Evolutionary conservation across 2,329 filamentous ascomycete genomes (phyloP), one percentile per base, ranked within the genome.

Genomic region (Pseudocercospora cruenta): DNA sequence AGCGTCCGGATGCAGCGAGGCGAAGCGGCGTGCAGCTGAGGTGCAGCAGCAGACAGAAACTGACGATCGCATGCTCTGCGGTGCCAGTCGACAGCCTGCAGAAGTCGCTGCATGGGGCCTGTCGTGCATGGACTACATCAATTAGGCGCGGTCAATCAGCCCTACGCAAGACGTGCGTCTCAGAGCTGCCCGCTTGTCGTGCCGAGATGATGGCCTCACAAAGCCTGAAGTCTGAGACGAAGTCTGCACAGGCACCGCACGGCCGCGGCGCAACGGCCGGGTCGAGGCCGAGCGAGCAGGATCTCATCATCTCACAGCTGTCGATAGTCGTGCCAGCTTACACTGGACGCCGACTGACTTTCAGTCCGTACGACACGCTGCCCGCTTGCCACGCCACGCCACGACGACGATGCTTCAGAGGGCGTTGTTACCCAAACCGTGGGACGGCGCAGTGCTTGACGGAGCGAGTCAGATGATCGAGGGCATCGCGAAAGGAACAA

Each of bases 11-110:
- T 59, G 64, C 59, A 61, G 60, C 66, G 62, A 64, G 64, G 64
- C 67, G 64, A 63, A 63, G 67, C 64, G 61, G 64, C 61, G 58
- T 62, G 66, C 64, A 65, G 63, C 24, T 16, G 16, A 58, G 63
- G 26, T 28, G 39, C 36, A 43, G 49, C 47, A 22, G n/a, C 22
- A 51, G 57, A 54, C 31, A 33, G 10, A 12, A 33, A 33, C 9
- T 33, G 31, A 33, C 31, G 9, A 33, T 33, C 31, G 8, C 10
- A 33, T 33, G 62, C 62, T 47, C 55, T 54, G 60, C 53, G 28
- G 59, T 60, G 62, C 57, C 43, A 21, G 43, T 47, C 43, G n/a
- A 47, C 21, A 33, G 55, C 53, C 51, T 63, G 63, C 31, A 60
- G 63, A 31, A 22, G 22, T 24, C 16, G 51, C 31, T 36, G 53